phyloP scores from a whole-genome alignment of 2,329 filamentous ascomycete genomes.

The Botrytis medusae region DNA sequence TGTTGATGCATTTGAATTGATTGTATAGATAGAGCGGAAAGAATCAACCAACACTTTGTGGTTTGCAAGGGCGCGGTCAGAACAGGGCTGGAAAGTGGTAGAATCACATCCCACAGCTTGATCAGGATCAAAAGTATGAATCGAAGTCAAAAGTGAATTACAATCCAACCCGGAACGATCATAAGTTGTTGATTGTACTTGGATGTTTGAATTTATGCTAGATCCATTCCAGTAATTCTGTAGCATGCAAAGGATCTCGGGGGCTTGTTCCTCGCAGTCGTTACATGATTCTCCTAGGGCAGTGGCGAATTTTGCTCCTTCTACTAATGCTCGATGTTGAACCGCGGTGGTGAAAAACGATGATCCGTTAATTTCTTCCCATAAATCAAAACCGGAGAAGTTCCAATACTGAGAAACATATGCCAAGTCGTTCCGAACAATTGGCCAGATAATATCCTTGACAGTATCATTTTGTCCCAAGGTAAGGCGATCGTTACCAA shows the following conservation, averaged over 20 bases:
- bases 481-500: slow-evolving; percentile 67
- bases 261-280: slow-evolving; percentile 60
- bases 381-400: slow-evolving; percentile 67
- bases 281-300: slow-evolving; percentile 59
- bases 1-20: slow-evolving; percentile 64
- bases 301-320: slow-evolving; percentile 65
- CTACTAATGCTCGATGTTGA: slow-evolving; percentile 59
- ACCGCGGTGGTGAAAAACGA: slow-evolving; percentile 76
- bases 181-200: slow-evolving; percentile 47
- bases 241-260: slow-evolving; percentile 69
- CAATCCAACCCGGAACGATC: slow-evolving; percentile 68
- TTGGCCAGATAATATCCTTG: slow-evolving; percentile 63
- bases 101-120: slow-evolving; percentile 58
- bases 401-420: slow-evolving; percentile 75
- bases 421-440: slow-evolving; percentile 71
- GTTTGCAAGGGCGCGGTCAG: slow-evolving; percentile 61
- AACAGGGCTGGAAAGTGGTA: slow-evolving; percentile 67
- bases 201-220: slow-evolving; percentile 70
- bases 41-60: slow-evolving; percentile 73
- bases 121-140: slow-evolving; percentile 67
- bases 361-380: slow-evolving; percentile 75
- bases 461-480: slow-evolving; percentile 53
- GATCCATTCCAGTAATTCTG: slow-evolving; percentile 72
- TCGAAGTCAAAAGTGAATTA: slow-evolving; percentile 66
- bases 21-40: slow-evolving; percentile 63